Evolutionary conservation across 331 rosid genomes (phyloP).

Genomic region (Acacia concinna): DNA sequence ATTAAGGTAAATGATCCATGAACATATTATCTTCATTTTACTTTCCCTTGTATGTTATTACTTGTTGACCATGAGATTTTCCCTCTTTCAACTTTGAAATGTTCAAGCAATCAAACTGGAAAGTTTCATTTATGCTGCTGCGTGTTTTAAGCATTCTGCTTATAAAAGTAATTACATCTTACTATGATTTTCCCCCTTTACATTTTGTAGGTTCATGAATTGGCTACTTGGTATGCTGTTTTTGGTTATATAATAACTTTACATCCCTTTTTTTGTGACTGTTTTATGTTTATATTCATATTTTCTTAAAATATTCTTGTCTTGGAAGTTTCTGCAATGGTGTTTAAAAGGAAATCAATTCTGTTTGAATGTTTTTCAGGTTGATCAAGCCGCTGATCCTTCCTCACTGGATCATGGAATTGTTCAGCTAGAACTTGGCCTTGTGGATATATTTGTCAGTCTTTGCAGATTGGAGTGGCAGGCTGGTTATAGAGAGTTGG

Average conservation of each 20-base stretch:
- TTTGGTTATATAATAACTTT: background rate
- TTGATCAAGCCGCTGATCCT: conserved; percentile 42
- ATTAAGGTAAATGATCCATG: background rate
- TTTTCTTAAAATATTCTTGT: background rate
- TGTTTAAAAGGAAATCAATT: conserved; percentile 6
- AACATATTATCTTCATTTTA: background rate
- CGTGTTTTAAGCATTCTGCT: background rate
- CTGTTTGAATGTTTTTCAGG: conserved; percentile 45
- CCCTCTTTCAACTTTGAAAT: background rate
- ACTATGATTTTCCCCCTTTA: background rate
- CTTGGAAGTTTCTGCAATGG: background rate
- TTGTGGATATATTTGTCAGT: conserved; percentile 85
- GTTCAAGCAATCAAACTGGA: conserved; percentile 19
- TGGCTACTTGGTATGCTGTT: conserved; percentile 20
- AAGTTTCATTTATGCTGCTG: background rate
- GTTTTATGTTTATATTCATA: background rate
- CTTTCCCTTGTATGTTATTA: background rate
- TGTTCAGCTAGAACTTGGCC: conserved; percentile 83
- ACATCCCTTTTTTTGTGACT: conserved; percentile 8
- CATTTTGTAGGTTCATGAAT: conserved; percentile 20
- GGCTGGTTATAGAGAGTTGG: conserved; percentile 83
- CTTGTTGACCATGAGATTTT: background rate
- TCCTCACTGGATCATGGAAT: conserved; percentile 49
- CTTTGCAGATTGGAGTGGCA: conserved; percentile 96
- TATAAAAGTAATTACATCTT: background rate